Evolutionary conservation across 2,329 filamentous ascomycete genomes (phyloP).

Genomic region (Sporothrix curviconia): DNA sequence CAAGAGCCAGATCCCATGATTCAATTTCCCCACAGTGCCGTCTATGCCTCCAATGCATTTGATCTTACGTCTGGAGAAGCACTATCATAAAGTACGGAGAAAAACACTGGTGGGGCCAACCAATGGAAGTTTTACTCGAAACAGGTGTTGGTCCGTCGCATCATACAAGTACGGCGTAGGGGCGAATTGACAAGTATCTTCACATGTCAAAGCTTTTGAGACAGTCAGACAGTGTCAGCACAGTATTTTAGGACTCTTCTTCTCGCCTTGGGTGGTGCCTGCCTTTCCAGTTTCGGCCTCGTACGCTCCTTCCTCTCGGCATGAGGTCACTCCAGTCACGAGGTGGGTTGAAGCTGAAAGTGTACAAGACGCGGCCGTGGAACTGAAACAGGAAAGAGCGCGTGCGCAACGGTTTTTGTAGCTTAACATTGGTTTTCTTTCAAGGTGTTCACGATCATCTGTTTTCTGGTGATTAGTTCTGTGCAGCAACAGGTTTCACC

Average conservation of each 20-base stretch:
- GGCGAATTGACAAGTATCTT: background rate
- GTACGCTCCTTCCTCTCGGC: background rate
- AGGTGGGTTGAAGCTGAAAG: too few relatives aligned
- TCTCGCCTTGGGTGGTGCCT: background rate
- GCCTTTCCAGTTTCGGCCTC: conserved; percentile 4
- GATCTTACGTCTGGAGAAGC: background rate
- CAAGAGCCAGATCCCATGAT: too few relatives aligned
- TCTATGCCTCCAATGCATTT: background rate
- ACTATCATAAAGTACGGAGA: background rate
- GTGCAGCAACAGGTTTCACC: too few relatives aligned
- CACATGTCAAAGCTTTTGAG: conserved; percentile 13
- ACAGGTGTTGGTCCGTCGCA: too few relatives aligned
- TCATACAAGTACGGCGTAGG: background rate
- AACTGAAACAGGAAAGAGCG: too few relatives aligned
- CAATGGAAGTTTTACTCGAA: background rate
- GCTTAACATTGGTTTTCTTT: too few relatives aligned
- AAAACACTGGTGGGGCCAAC: background rate
- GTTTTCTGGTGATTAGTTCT: too few relatives aligned
- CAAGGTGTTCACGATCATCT: too few relatives aligned
- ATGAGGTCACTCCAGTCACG: conserved; percentile 5
- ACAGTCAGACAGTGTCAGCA: background rate
- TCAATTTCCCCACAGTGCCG: background rate
- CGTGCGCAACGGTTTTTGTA: too few relatives aligned
- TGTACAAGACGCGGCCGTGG: too few relatives aligned
- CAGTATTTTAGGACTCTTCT: background rate